Conservation (phyloP, 2,329 filamentous ascomycete genomes). For the Rhinocladiella mackenziei region DNA sequence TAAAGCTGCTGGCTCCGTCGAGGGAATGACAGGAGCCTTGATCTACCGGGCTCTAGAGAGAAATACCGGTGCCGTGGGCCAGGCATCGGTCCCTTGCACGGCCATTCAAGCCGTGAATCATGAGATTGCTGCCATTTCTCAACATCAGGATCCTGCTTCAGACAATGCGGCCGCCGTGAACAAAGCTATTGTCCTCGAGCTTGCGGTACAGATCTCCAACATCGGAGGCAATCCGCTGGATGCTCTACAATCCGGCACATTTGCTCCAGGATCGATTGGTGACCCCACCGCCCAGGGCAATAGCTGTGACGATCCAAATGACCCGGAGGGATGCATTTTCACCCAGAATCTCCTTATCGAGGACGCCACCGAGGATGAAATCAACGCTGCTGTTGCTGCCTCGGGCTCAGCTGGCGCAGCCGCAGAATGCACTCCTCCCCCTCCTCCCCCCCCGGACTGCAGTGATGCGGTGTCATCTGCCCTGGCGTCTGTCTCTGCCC, state of each 20-base stretch:
- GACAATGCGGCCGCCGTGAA: conserved; percentile 54
- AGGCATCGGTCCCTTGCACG: conserved; percentile 55
- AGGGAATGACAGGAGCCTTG: conserved; percentile 53
- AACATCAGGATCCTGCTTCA: conserved; percentile 66
- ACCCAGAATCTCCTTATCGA: conserved; percentile 51
- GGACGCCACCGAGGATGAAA: conserved; percentile 52
- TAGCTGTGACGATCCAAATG: conserved; percentile 48
- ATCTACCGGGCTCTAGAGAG: conserved; percentile 56
- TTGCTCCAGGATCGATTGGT: conserved; percentile 56
- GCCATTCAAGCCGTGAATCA: conserved; percentile 57
- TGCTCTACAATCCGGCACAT: conserved; percentile 61
- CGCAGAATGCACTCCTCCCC: conserved; percentile 3
- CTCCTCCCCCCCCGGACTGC: neutral
- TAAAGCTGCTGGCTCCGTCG: conserved; percentile 50
- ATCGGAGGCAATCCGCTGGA: conserved; percentile 60
- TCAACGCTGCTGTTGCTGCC: conserved; percentile 47
- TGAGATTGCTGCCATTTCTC: conserved; percentile 60
- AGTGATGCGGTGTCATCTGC: conserved; percentile 5
- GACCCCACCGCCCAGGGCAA: conserved; percentile 51
- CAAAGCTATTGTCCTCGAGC: conserved; percentile 57
- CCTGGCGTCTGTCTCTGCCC: conserved; percentile 21
- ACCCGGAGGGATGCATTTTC: conserved; percentile 54
- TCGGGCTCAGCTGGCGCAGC: conserved; percentile 24
- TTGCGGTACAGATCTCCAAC: conserved; percentile 57
- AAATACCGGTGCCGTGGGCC: conserved; percentile 57